Evolutionary conservation across 2,329 filamentous ascomycete species (phyloP), one percentile per base, ranked within the genome.

Genomic region (Sarocladiaceae sp.): DNA sequence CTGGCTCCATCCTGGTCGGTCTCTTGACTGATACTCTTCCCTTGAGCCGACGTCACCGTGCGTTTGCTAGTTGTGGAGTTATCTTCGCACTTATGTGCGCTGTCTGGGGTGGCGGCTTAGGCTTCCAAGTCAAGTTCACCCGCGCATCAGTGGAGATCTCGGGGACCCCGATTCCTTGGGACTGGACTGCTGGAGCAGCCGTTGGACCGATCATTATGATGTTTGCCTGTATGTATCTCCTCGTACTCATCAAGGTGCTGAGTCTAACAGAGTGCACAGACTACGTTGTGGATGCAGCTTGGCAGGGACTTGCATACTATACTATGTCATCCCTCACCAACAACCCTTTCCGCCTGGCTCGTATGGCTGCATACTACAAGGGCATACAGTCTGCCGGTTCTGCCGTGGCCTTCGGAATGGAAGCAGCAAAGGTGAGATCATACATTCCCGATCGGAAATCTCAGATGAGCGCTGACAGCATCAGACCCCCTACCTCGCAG

Each of bases 281-380:
- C 39, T 63, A 62, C 48, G 33, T 64, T 26, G 58, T 60, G 33
- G 62, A 64, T 35, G 59, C 60, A 5, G 52, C 60, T 6, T 64
- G 55, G 46, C 62, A 64, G 48, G 89, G 89, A 60, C 71, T 75
- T 15, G 79, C 82, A 40, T 80, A 82, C 59, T 88, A 89, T 75
- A 83, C 82, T 68, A 88, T 90, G 84, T 86, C 86, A 42, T 77
- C 85, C n/a, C 71, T 89, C 40, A 84, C 83, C 56, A 90, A 90
- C 72, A 87, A 87, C 64, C 75, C 81, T 52, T 84, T 86, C 63
- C 87, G 86, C 64, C 76, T 88, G 29, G 86, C 86, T 63, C 87
- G 88, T 67, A 88, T 86, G 64, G 85, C 84, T 17, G 86, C 85
- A 48, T 91, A 89, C 72, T 91, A 91, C 76, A 91, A 91, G 70